Base-by-base conservation (phyloP, 768 basidiomycete genomes). In the Russula ochroleuca region DNA sequence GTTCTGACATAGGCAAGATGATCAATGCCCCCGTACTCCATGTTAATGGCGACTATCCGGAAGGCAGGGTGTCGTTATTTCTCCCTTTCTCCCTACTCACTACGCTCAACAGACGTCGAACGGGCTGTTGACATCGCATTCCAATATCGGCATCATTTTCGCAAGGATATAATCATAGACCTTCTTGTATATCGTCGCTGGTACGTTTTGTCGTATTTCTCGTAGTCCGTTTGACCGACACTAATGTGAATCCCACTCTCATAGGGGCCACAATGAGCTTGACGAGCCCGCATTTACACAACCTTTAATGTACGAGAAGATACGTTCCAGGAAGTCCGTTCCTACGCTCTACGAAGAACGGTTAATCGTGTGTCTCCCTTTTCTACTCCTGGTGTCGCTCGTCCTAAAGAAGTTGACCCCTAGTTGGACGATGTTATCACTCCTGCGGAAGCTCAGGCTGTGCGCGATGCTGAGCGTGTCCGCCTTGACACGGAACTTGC, bases 111-210 rank as follows among this genome's bases (percentile, higher is more conserved):
- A 90, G 92, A 95, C 67, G 94, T 96, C 5, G 84, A 85, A 1
- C 83, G 87, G 8, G 92, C 93, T 1, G 82, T 96, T 75, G 85
- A 92, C 65, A 82, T 88, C n/a, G 94, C 94, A 0, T 91, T 96
- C 77, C 82, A 84, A 67, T 96, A 94, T 70, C 78, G 93, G 54
- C 85, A 91, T 70, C 79, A 89, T 73, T 96, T 96, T 80, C 83
- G 90, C 64, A 93, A 92, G 80, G 94, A 95, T 71, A 85, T 94
- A 64, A 88, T 95, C 59, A 83, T 97, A 17, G 94, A 97, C 74
- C 73, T 96, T 43, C 80, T 97, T 69, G 92, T 93, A 2, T 96
- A 96, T 71, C 83, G 94, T 28, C 81, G 92, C 70, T 91, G 90
- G 87, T 85, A 67, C 37, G 81, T 70, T 31, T 17, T 45, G 85